These are phyloP conservation scores for Evernia prunastri DNA, from an alignment of 495 filamentous ascomycete species.

Conservation along the genomic window DNA sequence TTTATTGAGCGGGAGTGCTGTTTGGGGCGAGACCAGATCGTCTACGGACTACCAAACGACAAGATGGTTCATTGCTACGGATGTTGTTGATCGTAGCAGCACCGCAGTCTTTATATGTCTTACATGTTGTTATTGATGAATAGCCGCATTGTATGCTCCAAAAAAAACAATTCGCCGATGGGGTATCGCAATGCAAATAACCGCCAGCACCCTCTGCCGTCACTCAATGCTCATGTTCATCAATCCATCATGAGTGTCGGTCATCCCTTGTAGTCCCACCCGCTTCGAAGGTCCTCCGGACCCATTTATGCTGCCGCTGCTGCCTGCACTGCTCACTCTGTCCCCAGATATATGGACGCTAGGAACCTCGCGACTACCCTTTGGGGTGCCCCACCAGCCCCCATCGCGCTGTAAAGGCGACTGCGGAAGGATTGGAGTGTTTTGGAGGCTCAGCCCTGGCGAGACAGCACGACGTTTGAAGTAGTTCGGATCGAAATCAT, in stretches of 20 bases:
- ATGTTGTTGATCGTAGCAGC: background rate
- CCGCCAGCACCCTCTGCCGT: constrained; percentile 20
- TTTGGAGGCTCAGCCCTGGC: constrained; percentile 84
- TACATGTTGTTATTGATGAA: too few relatives aligned
- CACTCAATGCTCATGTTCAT: constrained; percentile 96
- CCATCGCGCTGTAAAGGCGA: constrained; percentile 64
- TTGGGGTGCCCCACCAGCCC: constrained; percentile 66
- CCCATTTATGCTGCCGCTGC: constrained; percentile 31
- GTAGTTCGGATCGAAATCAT: constrained; percentile 81
- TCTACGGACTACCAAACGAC: background rate
- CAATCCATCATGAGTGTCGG: constrained; percentile 86
- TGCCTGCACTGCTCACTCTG: constrained; percentile 43
- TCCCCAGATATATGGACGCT: constrained; percentile 46
- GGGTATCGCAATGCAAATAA: constrained; percentile 51
- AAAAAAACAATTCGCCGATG: background rate
- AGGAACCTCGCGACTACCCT: constrained; percentile 50
- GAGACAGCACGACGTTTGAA: constrained; percentile 94
- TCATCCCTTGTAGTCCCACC: constrained; percentile 91
- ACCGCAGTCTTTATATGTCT: background rate
- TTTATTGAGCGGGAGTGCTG: background rate
- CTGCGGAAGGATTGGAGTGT: constrained; percentile 76
- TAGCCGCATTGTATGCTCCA: background rate
- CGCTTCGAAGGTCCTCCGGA: constrained; percentile 50
- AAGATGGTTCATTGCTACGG: background rate
- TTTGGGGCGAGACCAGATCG: background rate